Evolutionary conservation across 768 basidiomycete species (phyloP).

Genomic region (Boletus rubroflammeus): DNA sequence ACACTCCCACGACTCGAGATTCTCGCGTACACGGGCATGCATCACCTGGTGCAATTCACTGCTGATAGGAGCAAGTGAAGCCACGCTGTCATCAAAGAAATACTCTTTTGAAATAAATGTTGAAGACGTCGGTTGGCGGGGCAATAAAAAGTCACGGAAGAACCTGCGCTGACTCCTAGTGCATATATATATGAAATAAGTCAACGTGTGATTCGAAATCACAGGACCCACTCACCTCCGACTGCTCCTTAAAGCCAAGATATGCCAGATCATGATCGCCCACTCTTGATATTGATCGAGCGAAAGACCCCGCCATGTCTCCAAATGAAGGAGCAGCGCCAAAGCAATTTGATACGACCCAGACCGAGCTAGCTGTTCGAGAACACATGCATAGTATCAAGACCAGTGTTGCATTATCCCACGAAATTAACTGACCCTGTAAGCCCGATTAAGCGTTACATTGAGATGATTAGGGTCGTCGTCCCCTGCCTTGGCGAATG

Average conservation of each 20-base stretch:
- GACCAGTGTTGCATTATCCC: background rate
- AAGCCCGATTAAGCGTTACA: constrained; percentile 61
- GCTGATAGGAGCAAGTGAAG: constrained; percentile 36
- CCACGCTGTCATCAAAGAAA: constrained; percentile 39
- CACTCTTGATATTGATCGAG: constrained; percentile 66
- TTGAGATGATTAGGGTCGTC: constrained; percentile 61
- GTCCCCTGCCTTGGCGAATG: constrained; percentile 56
- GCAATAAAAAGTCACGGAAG: constrained; percentile 61
- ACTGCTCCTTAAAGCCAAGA: constrained; percentile 62
- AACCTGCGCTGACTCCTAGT: constrained; percentile 60
- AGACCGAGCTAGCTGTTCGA: constrained; percentile 58
- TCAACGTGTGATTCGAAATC: background rate
- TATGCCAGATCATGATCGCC: constrained; percentile 77
- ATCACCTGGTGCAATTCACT: constrained; percentile 44
- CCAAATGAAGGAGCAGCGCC: constrained; percentile 59
- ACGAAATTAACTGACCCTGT: constrained; percentile 45
- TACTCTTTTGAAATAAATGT: constrained; percentile 56
- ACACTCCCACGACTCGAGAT: constrained; percentile 11
- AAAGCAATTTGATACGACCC: constrained; percentile 64
- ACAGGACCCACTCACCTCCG: constrained; percentile 52
- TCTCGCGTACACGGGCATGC: constrained; percentile 36
- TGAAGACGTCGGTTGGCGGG: constrained; percentile 52
- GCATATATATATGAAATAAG: constrained; percentile 9
- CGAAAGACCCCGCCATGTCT: constrained; percentile 65
- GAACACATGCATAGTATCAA: constrained; percentile 8